Evolutionary conservation across 2,329 filamentous ascomycete genomes (phyloP).

Genomic region (Scedosporium minutisporum): DNA sequence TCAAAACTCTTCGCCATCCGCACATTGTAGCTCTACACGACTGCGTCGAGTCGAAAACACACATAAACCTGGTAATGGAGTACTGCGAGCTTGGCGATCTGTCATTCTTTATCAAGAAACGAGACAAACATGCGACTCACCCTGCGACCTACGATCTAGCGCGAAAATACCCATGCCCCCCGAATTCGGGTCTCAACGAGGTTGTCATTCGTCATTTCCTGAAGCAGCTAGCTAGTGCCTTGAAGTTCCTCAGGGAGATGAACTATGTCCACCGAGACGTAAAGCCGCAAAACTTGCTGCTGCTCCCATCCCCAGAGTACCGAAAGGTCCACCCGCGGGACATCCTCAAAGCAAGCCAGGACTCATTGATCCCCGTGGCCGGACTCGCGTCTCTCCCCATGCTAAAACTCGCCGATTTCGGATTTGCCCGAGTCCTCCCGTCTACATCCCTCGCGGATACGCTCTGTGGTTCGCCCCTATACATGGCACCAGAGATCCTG

Average conservation of each 20-base stretch:
- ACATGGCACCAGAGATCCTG: slow-evolving; percentile 97
- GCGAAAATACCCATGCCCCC: slow-evolving; percentile 78
- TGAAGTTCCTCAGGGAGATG: slow-evolving; percentile 75
- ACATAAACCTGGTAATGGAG: slow-evolving; percentile 98
- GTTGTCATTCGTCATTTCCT: slow-evolving; percentile 94
- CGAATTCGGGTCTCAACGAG: slow-evolving; percentile 82
- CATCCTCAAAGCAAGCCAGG: slow-evolving; percentile 66
- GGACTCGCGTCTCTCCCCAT: slow-evolving; percentile 82
- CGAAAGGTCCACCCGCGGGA: slow-evolving; percentile 38
- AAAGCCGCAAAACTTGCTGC: slow-evolving; percentile 90
- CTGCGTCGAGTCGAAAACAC: slow-evolving; percentile 74
- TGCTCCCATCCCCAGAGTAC: slow-evolving; percentile 73
- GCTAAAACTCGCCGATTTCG: slow-evolving; percentile 96
- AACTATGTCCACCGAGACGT: slow-evolving; percentile 95
- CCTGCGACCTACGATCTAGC: slow-evolving; percentile 83
- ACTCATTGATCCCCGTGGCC: slow-evolving; percentile 70
- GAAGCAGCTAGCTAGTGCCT: slow-evolving; percentile 85
- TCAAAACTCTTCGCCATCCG: slow-evolving; percentile 86
- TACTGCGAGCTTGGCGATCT: slow-evolving; percentile 94
- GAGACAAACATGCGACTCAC: slow-evolving; percentile 69
- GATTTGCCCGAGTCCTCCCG: slow-evolving; percentile 89
- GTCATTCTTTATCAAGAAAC: slow-evolving; percentile 92
- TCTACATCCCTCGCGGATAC: slow-evolving; percentile 90
- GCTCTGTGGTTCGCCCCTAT: slow-evolving; percentile 88
- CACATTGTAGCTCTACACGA: slow-evolving; percentile 96